Conservation (phyloP, 176 grass and related monocot species). For the Aegilops umbellulata region DNA sequence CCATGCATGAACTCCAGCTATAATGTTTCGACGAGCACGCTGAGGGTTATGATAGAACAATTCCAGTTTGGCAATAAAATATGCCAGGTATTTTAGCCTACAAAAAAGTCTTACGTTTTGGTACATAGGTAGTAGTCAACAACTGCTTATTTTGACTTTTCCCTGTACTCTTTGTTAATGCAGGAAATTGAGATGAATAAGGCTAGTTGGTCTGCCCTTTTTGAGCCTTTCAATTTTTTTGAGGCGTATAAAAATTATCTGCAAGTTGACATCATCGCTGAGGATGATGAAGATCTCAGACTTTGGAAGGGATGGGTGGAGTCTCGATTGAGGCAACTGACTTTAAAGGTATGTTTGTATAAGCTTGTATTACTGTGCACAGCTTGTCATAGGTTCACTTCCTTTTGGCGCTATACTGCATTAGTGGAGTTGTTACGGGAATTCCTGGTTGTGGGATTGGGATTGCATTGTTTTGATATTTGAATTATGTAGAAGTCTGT, state of each 20-base stretch:
- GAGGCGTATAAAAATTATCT: slow-evolving; percentile 97
- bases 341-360: slow-evolving; percentile 64
- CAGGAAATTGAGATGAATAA: slow-evolving; percentile 96
- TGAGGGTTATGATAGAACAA: slow-evolving; percentile 92
- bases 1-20: slow-evolving; percentile 99
- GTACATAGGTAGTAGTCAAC: not conserved
- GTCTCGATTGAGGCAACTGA: slow-evolving; percentile 87
- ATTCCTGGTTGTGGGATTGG: not conserved
- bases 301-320: slow-evolving; percentile 99
- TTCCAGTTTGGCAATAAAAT: slow-evolving; percentile 83
- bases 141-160: slow-evolving; percentile 32
- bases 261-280: slow-evolving; percentile 83
- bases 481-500: no score
- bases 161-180: not conserved
- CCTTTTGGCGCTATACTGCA: not conserved
- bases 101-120: no score
- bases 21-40: slow-evolving; percentile 92
- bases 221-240: slow-evolving; percentile 83
- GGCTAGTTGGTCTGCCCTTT: slow-evolving; percentile 69
- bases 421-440: not conserved
- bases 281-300: slow-evolving; percentile 80
- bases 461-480: not conserved
- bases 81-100: slow-evolving; percentile 55
- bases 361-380: not conserved
- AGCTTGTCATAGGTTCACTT: not conserved